Evolutionary conservation across 257 asterid species (phyloP).

Genomic region (Paraleonurus japonicus): DNA sequence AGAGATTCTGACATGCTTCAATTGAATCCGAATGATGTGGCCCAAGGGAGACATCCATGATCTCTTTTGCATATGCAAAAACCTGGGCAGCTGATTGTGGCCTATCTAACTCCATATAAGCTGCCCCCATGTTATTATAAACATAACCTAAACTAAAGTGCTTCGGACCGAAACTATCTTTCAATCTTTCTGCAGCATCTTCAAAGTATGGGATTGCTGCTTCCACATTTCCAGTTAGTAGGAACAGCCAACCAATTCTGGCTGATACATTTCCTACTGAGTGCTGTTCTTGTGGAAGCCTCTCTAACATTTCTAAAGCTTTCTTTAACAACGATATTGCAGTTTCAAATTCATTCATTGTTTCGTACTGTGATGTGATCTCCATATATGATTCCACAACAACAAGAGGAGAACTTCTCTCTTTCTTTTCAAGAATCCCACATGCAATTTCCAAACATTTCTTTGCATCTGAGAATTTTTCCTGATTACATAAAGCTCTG

Average conservation of each 20-base stretch:
- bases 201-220: conserved; percentile 74
- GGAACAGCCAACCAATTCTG: conserved; percentile 83
- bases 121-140: conserved; percentile 89
- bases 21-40: conserved; percentile 86
- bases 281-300: conserved; percentile 86
- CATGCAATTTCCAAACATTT: conserved; percentile 72
- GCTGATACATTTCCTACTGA: conserved; percentile 87
- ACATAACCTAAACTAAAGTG: conserved; percentile 84
- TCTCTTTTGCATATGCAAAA: conserved; percentile 83
- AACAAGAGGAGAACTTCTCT: conserved; percentile 49
- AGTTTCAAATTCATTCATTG: conserved; percentile 81
- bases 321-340: conserved; percentile 69
- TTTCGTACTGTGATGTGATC: conserved; percentile 72
- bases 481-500: conserved; percentile 71
- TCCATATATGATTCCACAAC: conserved; percentile 83
- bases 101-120: conserved; percentile 82
- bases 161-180: conserved; percentile 89
- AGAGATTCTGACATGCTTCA: conserved; percentile 80
- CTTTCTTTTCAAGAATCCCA: conserved; percentile 69
- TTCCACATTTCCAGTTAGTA: conserved; percentile 75
- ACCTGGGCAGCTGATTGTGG: conserved; percentile 94
- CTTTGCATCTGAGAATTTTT: conserved; percentile 68
- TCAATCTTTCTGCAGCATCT: conserved; percentile 92
- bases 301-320: conserved; percentile 64
- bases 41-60: conserved; percentile 89